A percentile compares a stretch with the other conserved stretches of the same genome.
Evolutionary conservation across 768 basidiomycete genomes (phyloP).

Genomic region (Rickenella mellea): DNA sequence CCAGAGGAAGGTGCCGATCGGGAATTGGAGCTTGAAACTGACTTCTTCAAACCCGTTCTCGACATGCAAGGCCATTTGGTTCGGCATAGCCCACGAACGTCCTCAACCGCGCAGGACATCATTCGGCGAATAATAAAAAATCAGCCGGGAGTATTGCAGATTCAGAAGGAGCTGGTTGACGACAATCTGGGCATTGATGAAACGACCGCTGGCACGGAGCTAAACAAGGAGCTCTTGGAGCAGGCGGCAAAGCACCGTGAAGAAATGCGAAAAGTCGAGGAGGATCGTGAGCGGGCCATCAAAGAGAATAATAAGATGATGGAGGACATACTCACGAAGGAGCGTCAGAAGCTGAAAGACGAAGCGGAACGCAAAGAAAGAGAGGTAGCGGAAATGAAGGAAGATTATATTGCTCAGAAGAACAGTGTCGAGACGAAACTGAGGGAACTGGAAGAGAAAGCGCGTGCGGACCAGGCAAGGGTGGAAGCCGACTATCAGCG

Average conservation of each 20-base stretch:
- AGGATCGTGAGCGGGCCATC: conserved; percentile 13
- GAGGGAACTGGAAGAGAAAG: background rate
- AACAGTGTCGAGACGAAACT: background rate
- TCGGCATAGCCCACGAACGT: conserved; percentile 32
- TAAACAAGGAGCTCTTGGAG: conserved; percentile 38
- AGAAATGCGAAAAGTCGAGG: conserved; percentile 36
- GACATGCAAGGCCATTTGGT: conserved; percentile 37
- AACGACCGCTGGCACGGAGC: conserved; percentile 44
- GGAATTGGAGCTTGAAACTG: conserved; percentile 33
- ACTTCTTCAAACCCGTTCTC: conserved; percentile 44
- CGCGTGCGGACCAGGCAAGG: background rate
- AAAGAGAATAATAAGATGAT: background rate
- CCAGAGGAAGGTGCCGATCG: conserved; percentile 28
- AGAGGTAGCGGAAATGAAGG: background rate
- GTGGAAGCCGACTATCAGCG: conserved; percentile 3
- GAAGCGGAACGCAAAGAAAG: background rate
- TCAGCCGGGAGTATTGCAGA: conserved; percentile 33
- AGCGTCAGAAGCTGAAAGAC: background rate
- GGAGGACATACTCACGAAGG: background rate
- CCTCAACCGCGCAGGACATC: conserved; percentile 32
- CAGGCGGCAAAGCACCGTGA: conserved; percentile 35
- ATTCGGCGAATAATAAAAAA: conserved; percentile 32
- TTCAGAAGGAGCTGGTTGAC: conserved; percentile 48
- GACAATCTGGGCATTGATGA: conserved; percentile 36
- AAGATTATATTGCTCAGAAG: background rate